Percentiles rank a stretch among this genome's conserved stretches.
These are phyloP conservation scores for Penicillium italicum DNA, from an alignment of 2,329 filamentous ascomycete genomes.

Conservation along the genomic window DNA sequence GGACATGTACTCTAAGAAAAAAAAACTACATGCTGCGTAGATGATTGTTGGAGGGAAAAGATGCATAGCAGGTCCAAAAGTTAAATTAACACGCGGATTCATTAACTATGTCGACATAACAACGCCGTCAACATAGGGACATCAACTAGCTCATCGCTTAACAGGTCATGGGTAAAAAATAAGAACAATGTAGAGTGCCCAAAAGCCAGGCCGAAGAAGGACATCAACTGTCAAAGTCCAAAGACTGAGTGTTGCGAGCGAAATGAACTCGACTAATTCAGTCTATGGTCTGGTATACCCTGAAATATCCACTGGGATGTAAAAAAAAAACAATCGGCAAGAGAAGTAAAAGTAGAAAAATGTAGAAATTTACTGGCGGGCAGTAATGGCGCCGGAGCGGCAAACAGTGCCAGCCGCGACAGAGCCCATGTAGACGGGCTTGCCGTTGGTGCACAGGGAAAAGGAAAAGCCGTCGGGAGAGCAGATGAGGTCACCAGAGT, in stretches of 20 bases:
- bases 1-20: neutral
- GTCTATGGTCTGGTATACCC: neutral
- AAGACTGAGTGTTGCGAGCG: neutral
- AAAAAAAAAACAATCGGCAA: neutral
- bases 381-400: slow-evolving; percentile 24
- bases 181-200: neutral
- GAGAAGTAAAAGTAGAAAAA: neutral
- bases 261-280: neutral
- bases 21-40: neutral
- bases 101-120: slow-evolving; percentile 6
- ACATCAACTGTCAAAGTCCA: neutral
- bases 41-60: neutral
- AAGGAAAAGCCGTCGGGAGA: slow-evolving; percentile 31
- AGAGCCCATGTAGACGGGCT: slow-evolving; percentile 35
- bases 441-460: slow-evolving; percentile 34
- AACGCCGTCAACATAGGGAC: slow-evolving; percentile 11
- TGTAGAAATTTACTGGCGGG: neutral
- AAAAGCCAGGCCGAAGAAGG: neutral
- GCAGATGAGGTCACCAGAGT: slow-evolving; percentile 33
- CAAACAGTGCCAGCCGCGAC: slow-evolving; percentile 40
- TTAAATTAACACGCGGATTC: neutral
- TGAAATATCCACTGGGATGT: neutral
- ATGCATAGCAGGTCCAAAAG: no score
- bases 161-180: slow-evolving; percentile 2
- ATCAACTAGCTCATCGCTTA: slow-evolving; percentile 7